These are phyloP conservation scores for Zizania palustris DNA, from an alignment of 202 grass and related monocot genomes.

Conservation along the genomic window DNA sequence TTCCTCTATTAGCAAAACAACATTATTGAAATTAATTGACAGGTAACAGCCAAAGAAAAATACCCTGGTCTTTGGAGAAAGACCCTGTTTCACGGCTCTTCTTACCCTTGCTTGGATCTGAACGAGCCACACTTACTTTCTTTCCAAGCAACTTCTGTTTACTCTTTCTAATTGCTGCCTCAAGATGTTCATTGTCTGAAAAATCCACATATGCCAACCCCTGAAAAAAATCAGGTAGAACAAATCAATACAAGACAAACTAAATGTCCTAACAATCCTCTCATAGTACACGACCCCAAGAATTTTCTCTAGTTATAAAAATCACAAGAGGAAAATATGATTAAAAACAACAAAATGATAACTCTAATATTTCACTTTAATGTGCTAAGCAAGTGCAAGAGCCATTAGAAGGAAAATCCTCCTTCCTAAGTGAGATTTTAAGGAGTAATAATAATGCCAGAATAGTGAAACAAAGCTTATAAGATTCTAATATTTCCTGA, in stretches of 20 bases:
- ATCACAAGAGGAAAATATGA: constrained; percentile 3
- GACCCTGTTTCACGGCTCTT: constrained; percentile 49
- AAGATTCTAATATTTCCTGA: constrained; percentile 9
- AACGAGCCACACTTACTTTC: constrained; percentile 82
- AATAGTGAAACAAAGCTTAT: constrained; percentile 23
- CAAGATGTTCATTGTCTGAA: constrained; percentile 79
- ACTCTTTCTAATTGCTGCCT: constrained; percentile 83
- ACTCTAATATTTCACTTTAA: constrained; percentile 3
- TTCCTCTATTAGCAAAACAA: neutral
- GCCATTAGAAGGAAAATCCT: constrained; percentile 1
- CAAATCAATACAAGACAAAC: constrained; percentile 20
- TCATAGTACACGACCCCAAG: neutral
- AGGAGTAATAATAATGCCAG: constrained; percentile 8
- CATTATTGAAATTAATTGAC: neutral
- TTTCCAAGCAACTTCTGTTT: constrained; percentile 67
- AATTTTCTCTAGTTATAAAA: constrained; percentile 2
- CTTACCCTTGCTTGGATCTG: constrained; percentile 79
- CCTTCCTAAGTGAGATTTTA: neutral
- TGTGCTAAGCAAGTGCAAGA: neutral
- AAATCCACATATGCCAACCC: constrained; percentile 97
- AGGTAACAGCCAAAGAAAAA: constrained; percentile 9
- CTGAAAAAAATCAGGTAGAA: constrained; percentile 51
- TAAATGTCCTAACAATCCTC: constrained; percentile 1
- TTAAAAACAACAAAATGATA: neutral
- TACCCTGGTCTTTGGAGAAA: constrained; percentile 59